phyloP scores from a whole-genome alignment of 2,329 filamentous ascomycete genomes.

The Tolypocladium album region DNA sequence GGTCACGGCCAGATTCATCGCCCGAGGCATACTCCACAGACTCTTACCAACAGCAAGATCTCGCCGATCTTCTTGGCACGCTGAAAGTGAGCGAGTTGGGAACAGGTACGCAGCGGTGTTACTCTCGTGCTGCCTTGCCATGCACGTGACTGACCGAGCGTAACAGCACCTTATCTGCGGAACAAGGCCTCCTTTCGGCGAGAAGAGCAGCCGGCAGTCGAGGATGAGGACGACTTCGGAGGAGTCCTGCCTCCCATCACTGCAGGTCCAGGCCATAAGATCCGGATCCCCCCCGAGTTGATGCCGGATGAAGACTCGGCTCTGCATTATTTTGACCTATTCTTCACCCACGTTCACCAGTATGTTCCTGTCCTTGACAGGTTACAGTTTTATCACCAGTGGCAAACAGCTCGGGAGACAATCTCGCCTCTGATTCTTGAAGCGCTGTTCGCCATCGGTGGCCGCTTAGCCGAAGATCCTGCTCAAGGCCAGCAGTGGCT shows the following conservation, averaged over 20 bases:
- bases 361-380: conserved; percentile 87
- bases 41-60: conserved; percentile 56
- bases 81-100: conserved; percentile 81
- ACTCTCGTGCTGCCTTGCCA: neutral
- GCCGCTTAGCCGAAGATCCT: conserved; percentile 72
- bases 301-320: conserved; percentile 84
- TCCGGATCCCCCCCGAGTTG: conserved; percentile 82
- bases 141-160: neutral
- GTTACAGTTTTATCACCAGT: conserved; percentile 75
- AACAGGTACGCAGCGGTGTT: conserved; percentile 49
- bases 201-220: conserved; percentile 53
- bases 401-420: conserved; percentile 69
- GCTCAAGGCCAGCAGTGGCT: conserved; percentile 87
- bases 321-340: conserved; percentile 79
- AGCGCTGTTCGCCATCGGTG: conserved; percentile 82
- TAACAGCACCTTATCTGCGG: conserved; percentile 74
- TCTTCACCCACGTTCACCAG: conserved; percentile 82
- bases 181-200: conserved; percentile 41
- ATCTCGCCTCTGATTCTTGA: conserved; percentile 86
- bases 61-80: conserved; percentile 73
- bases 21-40: conserved; percentile 46
- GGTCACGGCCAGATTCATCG: conserved; percentile 23
- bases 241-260: conserved; percentile 57
- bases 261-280: conserved; percentile 60
- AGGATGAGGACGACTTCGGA: conserved; percentile 65